These are phyloP conservation scores for Teunomyces pallodes DNA, from an alignment of 805 yeast species.

Conservation along the genomic window DNA sequence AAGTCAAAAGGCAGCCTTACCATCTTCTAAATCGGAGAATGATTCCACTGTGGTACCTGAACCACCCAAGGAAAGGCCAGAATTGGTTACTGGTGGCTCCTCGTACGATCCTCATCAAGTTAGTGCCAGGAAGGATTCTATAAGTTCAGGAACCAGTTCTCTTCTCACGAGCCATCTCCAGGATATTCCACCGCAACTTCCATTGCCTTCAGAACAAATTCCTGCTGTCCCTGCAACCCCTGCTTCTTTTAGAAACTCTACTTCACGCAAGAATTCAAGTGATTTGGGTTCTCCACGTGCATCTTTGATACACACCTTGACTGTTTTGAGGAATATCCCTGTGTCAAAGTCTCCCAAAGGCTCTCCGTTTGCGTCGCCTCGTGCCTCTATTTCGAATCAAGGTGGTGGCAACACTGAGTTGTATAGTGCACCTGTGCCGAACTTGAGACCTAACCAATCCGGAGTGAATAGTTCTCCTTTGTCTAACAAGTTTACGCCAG, in stretches of 20 bases:
- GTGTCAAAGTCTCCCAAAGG: conserved; percentile 32
- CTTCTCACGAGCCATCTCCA: conserved; percentile 29
- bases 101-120: conserved; percentile 4
- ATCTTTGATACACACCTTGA: conserved; percentile 40
- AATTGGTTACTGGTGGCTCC: neutral
- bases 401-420: conserved; percentile 15
- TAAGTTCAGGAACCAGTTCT: conserved; percentile 23
- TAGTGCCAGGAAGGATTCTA: conserved; percentile 16
- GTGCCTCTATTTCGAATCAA: conserved; percentile 45
- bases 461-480: neutral
- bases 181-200: conserved; percentile 55
- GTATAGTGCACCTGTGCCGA: conserved; percentile 16
- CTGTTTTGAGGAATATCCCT: conserved; percentile 38
- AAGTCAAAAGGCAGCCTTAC: neutral
- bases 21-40: too few relatives aligned
- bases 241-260: conserved; percentile 26
- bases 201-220: conserved; percentile 55
- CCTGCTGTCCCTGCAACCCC: conserved; percentile 41
- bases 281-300: conserved; percentile 40
- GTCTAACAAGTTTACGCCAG: neutral
- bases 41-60: too few relatives aligned
- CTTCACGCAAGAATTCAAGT: conserved; percentile 35
- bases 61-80: neutral
- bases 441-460: conserved; percentile 14
- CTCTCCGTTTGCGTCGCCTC: conserved; percentile 45